phyloP scores from a whole-genome alignment of 306 rosid genomes.

The Cucurbita moschata region DNA sequence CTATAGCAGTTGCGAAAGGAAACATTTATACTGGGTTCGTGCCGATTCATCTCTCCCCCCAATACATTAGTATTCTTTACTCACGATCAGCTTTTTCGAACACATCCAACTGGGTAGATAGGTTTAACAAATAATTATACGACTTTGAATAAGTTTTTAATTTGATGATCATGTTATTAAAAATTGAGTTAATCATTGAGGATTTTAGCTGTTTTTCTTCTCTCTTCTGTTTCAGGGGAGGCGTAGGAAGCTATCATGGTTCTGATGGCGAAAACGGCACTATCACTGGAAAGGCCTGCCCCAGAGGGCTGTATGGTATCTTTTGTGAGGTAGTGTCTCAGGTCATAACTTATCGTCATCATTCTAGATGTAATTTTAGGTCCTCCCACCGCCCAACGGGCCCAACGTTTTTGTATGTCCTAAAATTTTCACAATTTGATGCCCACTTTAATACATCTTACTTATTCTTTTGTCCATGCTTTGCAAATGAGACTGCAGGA shows the following conservation, averaged over 20 bases:
- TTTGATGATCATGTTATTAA: not conserved
- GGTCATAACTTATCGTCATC: not conserved
- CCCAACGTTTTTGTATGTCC: not conserved
- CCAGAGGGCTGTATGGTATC: conserved; percentile 75
- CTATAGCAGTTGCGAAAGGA: conserved; percentile 64
- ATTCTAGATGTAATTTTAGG: not conserved
- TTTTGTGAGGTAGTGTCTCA: conserved; percentile 64
- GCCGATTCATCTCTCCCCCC: not conserved
- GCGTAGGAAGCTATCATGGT: conserved; percentile 73
- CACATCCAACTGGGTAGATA: not conserved
- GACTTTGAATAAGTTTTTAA: no score
- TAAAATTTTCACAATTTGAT: not conserved
- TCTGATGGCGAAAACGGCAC: conserved; percentile 74
- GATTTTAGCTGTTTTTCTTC: not conserved
- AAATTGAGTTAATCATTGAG: not conserved
- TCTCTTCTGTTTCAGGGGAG: conserved; percentile 50
- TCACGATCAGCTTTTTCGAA: not conserved
- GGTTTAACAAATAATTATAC: not conserved
- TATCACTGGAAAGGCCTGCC: conserved; percentile 67
- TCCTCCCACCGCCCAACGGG: not conserved
- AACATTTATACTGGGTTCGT: conserved; percentile 58
- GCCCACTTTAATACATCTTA: not conserved
- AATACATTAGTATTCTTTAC: conserved; percentile 1
- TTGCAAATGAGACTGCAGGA: conserved; percentile 41
- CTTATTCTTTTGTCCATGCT: not conserved